Percentiles rank a stretch among this genome's conserved stretches.
Evolutionary conservation across 2,329 filamentous ascomycete species (phyloP).

Genomic region (Fonsecaea erecta): DNA sequence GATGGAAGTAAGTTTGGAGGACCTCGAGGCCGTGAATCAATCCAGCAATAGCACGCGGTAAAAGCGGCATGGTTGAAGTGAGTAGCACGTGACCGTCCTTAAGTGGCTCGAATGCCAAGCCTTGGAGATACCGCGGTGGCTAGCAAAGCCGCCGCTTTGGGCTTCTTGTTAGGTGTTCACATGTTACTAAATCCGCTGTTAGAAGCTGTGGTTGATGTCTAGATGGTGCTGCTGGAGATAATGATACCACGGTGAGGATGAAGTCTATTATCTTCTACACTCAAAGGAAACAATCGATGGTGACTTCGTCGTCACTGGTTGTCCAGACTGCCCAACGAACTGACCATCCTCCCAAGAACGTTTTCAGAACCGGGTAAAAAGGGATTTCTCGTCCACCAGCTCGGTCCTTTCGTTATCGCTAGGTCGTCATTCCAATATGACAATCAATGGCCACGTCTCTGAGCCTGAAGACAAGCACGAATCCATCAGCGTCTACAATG

Average conservation of each 20-base stretch:
- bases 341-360: background rate
- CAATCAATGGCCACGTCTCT: slow-evolving; percentile 25
- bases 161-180: too few relatives aligned
- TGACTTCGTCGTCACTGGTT: background rate
- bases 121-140: too few relatives aligned
- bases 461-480: slow-evolving; percentile 17
- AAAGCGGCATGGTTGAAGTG: too few relatives aligned
- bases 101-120: too few relatives aligned
- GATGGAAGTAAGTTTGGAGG: too few relatives aligned
- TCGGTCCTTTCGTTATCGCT: background rate
- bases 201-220: too few relatives aligned
- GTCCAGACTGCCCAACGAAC: background rate
- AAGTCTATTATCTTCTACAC: background rate
- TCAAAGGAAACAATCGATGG: background rate
- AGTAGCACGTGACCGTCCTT: too few relatives aligned
- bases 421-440: slow-evolving; percentile 16
- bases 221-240: background rate
- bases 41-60: too few relatives aligned
- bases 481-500: slow-evolving; percentile 64
- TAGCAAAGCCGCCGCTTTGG: too few relatives aligned
- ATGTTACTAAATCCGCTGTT: too few relatives aligned
- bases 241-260: background rate
- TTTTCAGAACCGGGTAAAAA: background rate
- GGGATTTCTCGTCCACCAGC: background rate
- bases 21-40: too few relatives aligned